Evolutionary conservation across 768 basidiomycete genomes (phyloP).

Genomic region (Boletus pseudopeckii): DNA sequence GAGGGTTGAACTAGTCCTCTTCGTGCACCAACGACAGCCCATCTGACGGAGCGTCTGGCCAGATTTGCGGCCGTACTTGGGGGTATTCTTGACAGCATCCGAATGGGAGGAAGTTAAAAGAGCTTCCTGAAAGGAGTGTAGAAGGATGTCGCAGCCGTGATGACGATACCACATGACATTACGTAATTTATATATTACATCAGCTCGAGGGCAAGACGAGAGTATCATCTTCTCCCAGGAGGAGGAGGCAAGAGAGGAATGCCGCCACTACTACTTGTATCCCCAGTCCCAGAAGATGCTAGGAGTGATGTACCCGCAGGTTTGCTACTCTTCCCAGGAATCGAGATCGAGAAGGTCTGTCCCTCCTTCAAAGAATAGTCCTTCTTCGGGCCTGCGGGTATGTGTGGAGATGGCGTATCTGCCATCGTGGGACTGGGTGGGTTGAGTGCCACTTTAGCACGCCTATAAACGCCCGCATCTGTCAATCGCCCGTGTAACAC

Average conservation of each 20-base stretch:
- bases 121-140: slow-evolving; percentile 3
- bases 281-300: slow-evolving; percentile 30
- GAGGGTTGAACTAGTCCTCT: slow-evolving; percentile 80
- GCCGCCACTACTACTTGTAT: slow-evolving; percentile 32
- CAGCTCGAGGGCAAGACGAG: slow-evolving; percentile 15
- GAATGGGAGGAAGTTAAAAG: slow-evolving; percentile 1
- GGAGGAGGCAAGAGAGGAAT: slow-evolving; percentile 84
- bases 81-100: slow-evolving; percentile 60
- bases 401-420: slow-evolving; percentile 55
- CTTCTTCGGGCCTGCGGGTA: slow-evolving; percentile 80
- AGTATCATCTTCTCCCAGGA: slow-evolving; percentile 49
- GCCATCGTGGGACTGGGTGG: slow-evolving; percentile 40
- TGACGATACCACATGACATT: slow-evolving; percentile 9
- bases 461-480: slow-evolving; percentile 36
- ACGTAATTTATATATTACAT: slow-evolving; percentile 18
- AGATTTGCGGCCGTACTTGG: slow-evolving; percentile 33
- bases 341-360: slow-evolving; percentile 88
- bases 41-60: slow-evolving; percentile 23
- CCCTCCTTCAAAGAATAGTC: slow-evolving; percentile 94
- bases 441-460: slow-evolving; percentile 61
- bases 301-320: slow-evolving; percentile 37
- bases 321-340: slow-evolving; percentile 70
- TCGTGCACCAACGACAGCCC: slow-evolving; percentile 29
- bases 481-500: slow-evolving; percentile 1
- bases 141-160: not conserved